phyloP scores from a whole-genome alignment of 2,329 filamentous ascomycete genomes.

The Fusarium haematococcum region DNA sequence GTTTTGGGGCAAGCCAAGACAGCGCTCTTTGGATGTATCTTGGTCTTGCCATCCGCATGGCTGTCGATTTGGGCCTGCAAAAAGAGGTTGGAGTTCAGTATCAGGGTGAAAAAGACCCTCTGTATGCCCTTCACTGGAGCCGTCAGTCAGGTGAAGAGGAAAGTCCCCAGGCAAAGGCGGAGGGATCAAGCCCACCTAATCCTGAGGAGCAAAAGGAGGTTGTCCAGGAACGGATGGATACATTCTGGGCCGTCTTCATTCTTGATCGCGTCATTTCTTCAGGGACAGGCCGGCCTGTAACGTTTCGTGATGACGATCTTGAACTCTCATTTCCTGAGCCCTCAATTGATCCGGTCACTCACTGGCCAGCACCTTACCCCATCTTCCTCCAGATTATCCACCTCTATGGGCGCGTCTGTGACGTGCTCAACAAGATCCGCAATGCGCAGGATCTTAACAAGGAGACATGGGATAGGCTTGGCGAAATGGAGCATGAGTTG shows the following conservation, averaged over 20 bases:
- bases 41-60: slow-evolving; percentile 86
- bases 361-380: slow-evolving; percentile 83
- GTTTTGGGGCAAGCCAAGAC: slow-evolving; percentile 89
- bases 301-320: slow-evolving; percentile 85
- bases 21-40: slow-evolving; percentile 95
- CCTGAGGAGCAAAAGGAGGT: slow-evolving; percentile 71
- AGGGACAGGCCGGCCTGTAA: slow-evolving; percentile 86
- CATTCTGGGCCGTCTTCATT: slow-evolving; percentile 91
- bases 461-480: slow-evolving; percentile 78
- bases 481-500: slow-evolving; percentile 83
- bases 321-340: slow-evolving; percentile 77
- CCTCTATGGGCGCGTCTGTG: slow-evolving; percentile 85
- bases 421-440: slow-evolving; percentile 85
- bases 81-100: slow-evolving; percentile 80
- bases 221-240: slow-evolving; percentile 86
- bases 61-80: slow-evolving; percentile 82
- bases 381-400: slow-evolving; percentile 86
- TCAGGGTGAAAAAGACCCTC: slow-evolving; percentile 65
- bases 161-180: slow-evolving; percentile 55
- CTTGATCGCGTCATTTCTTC: slow-evolving; percentile 89
- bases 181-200: slow-evolving; percentile 56
- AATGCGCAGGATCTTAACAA: slow-evolving; percentile 79
- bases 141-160: slow-evolving; percentile 50
- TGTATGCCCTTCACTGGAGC: slow-evolving; percentile 60
- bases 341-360: slow-evolving; percentile 64